A percentile compares a stretch with the other conserved stretches of the same genome.
Conservation (phyloP, 305 asterid species). For the Fraxinus angustifolia region DNA sequence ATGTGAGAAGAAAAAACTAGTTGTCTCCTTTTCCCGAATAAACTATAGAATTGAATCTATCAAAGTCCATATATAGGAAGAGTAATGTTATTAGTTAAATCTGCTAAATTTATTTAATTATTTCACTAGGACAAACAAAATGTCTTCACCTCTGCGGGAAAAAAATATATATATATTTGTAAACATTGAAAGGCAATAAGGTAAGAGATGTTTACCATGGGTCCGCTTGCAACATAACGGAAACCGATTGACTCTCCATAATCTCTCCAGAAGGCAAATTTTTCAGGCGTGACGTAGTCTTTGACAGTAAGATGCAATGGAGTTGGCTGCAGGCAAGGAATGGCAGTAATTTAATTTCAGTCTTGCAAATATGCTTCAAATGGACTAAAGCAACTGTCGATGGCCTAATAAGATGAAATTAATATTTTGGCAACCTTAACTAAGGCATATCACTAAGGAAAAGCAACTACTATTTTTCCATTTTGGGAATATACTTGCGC, state of each 20-base stretch:
- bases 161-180: neutral
- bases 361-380: neutral
- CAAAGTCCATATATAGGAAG: neutral
- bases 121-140: neutral
- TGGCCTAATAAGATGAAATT: neutral
- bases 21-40: neutral
- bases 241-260: constrained; percentile 94
- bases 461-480: neutral
- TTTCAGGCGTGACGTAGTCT: constrained; percentile 86
- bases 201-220: constrained; percentile 55
- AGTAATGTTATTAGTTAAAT: neutral
- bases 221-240: constrained; percentile 97
- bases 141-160: neutral
- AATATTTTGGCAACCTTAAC: neutral
- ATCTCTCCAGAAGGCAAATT: constrained; percentile 83
- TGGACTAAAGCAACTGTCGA: neutral
- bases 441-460: neutral
- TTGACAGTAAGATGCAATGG: constrained; percentile 94
- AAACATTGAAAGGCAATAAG: constrained; percentile 4
- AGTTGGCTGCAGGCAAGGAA: constrained; percentile 72
- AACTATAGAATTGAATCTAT: neutral
- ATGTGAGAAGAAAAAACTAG: neutral
- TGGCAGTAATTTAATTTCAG: constrained; percentile 15
- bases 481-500: neutral
- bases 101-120: neutral